Conservation (phyloP, 2,329 filamentous ascomycete genomes). For the Aspergillus puulaauensis region DNA sequence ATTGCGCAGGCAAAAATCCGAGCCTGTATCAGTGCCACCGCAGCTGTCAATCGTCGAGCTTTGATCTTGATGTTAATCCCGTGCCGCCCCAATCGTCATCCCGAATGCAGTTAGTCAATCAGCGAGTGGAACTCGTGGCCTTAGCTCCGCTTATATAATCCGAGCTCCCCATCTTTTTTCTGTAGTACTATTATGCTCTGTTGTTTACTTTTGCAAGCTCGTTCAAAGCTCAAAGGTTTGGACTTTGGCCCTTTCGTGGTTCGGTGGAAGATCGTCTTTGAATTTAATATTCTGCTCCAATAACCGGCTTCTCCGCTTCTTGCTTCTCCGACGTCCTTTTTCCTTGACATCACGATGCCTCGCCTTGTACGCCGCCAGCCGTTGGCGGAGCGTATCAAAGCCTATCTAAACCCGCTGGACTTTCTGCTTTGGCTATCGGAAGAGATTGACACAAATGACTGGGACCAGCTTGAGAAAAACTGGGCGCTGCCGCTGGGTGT, state of each 20-base stretch:
- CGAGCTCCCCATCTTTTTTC: conserved; percentile 6
- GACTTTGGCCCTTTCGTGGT: not conserved
- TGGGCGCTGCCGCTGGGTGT: conserved; percentile 76
- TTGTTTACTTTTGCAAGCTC: conserved; percentile 17
- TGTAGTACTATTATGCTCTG: not conserved
- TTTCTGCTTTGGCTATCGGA: conserved; percentile 88
- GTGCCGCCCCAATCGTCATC: conserved; percentile 2
- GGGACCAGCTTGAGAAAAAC: conserved; percentile 73
- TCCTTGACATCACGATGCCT: conserved; percentile 59
- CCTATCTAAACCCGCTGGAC: conserved; percentile 82
- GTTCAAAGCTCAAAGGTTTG: conserved; percentile 5
- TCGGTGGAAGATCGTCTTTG: not conserved
- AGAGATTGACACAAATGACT: conserved; percentile 86
- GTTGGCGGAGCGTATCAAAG: conserved; percentile 74
- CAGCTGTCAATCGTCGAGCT: conserved; percentile 6
- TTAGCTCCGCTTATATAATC: conserved; percentile 19
- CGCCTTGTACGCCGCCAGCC: conserved; percentile 79
- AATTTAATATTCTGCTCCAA: not conserved
- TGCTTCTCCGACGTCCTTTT: not conserved
- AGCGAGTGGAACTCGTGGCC: not conserved
- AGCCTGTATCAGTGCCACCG: not conserved
- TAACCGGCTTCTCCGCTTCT: not conserved
- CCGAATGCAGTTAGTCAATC: conserved; percentile 3
- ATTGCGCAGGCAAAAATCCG: not conserved
- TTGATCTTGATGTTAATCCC: conserved; percentile 7